Evolutionary conservation across 2,329 filamentous ascomycete species (phyloP), one percentile per base, ranked within the genome.

Genomic region (Nothophoma quercina): DNA sequence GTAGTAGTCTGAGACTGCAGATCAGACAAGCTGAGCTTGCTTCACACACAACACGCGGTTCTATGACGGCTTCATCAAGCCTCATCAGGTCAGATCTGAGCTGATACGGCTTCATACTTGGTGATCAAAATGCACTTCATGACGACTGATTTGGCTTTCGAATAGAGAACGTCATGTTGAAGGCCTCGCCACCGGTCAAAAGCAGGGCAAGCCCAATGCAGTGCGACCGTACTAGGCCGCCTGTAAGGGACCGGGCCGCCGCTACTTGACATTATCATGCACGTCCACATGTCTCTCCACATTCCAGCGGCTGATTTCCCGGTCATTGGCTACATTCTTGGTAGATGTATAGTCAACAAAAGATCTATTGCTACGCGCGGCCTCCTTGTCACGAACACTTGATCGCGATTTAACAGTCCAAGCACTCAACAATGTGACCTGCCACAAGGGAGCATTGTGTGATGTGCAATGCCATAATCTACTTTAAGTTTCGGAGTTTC

Each of bases 191-290:
- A 34, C 30, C 19, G 22, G 8, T 26, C 13, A 5, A 4, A 41
- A 12, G 21, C 45, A 28, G 36, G 45, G 30, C 22, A 23, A 12
- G 4, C 15, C 25, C 16, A 22, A 42, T 18, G 36, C 26, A 28
- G 50, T 46, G 33, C 43, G 15, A 43, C 38, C 26, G 12, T 13
- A 25, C 22, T 18, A 33, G 18, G 13, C 16, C 9, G 22, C 28
- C 35, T 51, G 49, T 41, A 36, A 46, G 22, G 29, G 41, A 35
- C 32, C 19, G 29, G 19, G 19, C 19, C 23, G 30, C 19, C 42
- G 7, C 22, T 36, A 29, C 35, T 19, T 23, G 2, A 36, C 32
- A 29, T 18, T 5, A 40, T 6, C 34, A 39, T 12, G 23, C 28
- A 25, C 19, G n/a, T 26, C 26, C 38, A 38, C 15, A 32, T 26